phyloP scores from a whole-genome alignment of 2,329 filamentous ascomycete species.

The Colletotrichum salicis region DNA sequence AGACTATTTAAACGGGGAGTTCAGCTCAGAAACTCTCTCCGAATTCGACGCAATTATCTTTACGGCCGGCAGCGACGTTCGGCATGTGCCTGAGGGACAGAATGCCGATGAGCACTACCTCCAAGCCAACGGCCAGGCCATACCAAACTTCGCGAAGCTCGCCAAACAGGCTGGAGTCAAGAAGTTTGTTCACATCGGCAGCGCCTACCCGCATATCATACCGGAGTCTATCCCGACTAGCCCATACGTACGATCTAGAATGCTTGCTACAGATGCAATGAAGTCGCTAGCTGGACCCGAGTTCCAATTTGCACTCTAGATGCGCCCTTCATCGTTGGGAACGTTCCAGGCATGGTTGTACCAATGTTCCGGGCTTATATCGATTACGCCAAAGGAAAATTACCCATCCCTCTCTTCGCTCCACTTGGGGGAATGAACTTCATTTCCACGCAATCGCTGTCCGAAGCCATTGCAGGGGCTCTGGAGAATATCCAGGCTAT shows the following conservation, averaged over 20 bases:
- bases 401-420: not conserved
- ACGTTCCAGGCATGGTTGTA: slow-evolving; percentile 3
- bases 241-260: slow-evolving; percentile 21
- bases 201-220: slow-evolving; percentile 2
- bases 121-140: slow-evolving; percentile 12
- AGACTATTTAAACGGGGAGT: slow-evolving; percentile 3
- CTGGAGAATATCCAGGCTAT: not conserved
- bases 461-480: slow-evolving; percentile 16
- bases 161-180: slow-evolving; percentile 12
- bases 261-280: slow-evolving; percentile 5
- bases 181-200: slow-evolving; percentile 23
- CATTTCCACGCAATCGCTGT: slow-evolving; percentile 19
- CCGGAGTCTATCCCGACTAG: not conserved
- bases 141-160: slow-evolving; percentile 13
- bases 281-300: not conserved
- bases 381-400: slow-evolving; percentile 9
- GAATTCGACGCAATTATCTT: slow-evolving; percentile 23
- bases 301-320: slow-evolving; percentile 26
- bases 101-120: slow-evolving; percentile 10
- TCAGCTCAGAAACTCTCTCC: not conserved
- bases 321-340: slow-evolving; percentile 23
- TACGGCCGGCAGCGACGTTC: slow-evolving; percentile 23
- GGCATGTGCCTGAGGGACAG: slow-evolving; percentile 19
- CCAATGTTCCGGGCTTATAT: slow-evolving; percentile 16
- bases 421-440: slow-evolving; percentile 19